Conservation (phyloP, 495 filamentous ascomycete genomes). For the Oidiodendron maius region DNA sequence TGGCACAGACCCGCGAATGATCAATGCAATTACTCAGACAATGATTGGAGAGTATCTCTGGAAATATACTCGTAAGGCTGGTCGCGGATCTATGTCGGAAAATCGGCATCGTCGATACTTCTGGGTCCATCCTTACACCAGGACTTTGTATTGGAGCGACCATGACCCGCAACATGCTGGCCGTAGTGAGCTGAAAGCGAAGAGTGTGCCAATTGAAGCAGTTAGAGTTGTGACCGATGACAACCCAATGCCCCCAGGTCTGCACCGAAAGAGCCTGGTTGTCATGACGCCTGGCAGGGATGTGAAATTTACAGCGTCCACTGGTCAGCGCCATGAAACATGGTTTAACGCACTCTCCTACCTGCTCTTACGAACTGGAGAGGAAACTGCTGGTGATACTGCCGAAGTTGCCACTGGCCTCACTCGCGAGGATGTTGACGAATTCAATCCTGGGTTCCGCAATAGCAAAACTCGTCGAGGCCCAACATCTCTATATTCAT, state of each 20-base stretch:
- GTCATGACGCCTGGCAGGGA: constrained; percentile 83
- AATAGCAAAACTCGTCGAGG: constrained; percentile 46
- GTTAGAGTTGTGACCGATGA: constrained; percentile 93
- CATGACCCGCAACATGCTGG: constrained; percentile 76
- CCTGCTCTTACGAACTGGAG: constrained; percentile 68
- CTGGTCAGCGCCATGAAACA: constrained; percentile 89
- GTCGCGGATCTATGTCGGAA: constrained; percentile 76
- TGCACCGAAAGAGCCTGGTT: constrained; percentile 88
- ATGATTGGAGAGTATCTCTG: constrained; percentile 99
- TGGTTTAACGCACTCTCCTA: constrained; percentile 99
- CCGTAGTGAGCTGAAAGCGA: constrained; percentile 74
- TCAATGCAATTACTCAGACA: constrained; percentile 97
- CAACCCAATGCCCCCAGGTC: constrained; percentile 89
- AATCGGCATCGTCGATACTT: constrained; percentile 93
- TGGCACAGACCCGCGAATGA: constrained; percentile 91
- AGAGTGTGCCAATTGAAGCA: constrained; percentile 91
- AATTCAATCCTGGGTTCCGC: constrained; percentile 74
- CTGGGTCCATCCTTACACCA: constrained; percentile 98
- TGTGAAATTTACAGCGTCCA: constrained; percentile 90
- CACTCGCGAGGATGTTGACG: constrained; percentile 73
- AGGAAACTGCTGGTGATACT: constrained; percentile 50
- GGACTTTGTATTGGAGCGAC: constrained; percentile 95
- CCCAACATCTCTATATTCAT: constrained; percentile 72
- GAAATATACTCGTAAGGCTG: constrained; percentile 95
- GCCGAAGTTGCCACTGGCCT: constrained; percentile 50